Conservation (phyloP, 768 basidiomycete genomes). For the Tulasnella sp. region DNA sequence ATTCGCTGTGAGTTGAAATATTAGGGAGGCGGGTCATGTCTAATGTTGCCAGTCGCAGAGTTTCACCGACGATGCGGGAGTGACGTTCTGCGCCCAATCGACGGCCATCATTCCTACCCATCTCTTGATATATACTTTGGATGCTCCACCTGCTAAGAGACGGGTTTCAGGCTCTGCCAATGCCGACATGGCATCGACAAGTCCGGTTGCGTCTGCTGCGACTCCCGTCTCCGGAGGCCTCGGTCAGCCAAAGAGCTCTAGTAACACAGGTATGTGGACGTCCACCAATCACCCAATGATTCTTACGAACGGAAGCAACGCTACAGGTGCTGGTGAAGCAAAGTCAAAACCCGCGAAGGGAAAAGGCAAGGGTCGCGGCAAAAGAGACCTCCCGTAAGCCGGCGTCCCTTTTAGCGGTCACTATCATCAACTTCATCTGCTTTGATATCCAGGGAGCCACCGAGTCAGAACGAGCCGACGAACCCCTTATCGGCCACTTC, state of each 20-base stretch:
- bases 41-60: not conserved
- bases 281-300: not conserved
- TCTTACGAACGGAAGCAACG: not conserved
- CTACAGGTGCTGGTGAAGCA: not conserved
- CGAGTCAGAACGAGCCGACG: too few species aligned
- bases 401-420: too few species aligned
- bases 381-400: not conserved
- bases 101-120: not conserved
- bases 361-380: not conserved
- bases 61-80: not conserved
- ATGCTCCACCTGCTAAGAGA: not conserved
- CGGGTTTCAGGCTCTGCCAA: not conserved
- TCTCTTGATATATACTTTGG: not conserved
- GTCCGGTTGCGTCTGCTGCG: not conserved
- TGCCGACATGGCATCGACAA: not conserved
- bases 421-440: too few species aligned
- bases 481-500: too few species aligned
- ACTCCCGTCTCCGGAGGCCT: not conserved
- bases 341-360: not conserved
- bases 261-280: not conserved
- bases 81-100: not conserved
- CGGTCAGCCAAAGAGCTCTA: not conserved
- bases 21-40: not conserved
- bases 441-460: too few species aligned
- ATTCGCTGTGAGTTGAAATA: not conserved